A percentile compares a stretch with the other conserved stretches of the same genome.
These are phyloP conservation scores for Betula pendula DNA, from an alignment of 306 rosid genomes.

Conservation along the genomic window DNA sequence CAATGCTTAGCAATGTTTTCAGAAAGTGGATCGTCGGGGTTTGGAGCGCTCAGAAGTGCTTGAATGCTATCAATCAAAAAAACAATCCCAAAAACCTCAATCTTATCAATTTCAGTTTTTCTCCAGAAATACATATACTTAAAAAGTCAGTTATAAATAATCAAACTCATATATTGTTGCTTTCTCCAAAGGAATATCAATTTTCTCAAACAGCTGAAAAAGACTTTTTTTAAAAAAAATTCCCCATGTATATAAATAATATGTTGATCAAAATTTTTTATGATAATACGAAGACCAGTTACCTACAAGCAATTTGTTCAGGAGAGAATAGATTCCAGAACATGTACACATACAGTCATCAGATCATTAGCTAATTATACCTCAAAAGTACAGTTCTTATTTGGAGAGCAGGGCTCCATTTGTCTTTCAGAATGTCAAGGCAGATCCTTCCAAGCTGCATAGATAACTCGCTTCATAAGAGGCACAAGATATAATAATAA, in stretches of 20 bases:
- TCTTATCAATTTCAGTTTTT: not conserved
- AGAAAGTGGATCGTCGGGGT: constrained; percentile 96
- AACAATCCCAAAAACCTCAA: not conserved
- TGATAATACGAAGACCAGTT: not conserved
- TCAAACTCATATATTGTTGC: not conserved
- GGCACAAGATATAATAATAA: constrained; percentile 6
- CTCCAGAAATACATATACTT: not conserved
- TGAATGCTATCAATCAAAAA: constrained; percentile 56
- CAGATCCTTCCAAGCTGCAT: constrained; percentile 89
- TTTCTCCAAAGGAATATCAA: not conserved
- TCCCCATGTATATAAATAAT: not conserved
- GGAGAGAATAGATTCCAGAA: constrained; percentile 4
- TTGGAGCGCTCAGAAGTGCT: constrained; percentile 97
- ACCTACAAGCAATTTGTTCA: constrained; percentile 11
- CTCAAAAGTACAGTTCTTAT: constrained; percentile 92
- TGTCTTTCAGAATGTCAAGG: constrained; percentile 90
- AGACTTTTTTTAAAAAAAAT: not conserved
- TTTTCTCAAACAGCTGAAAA: not conserved
- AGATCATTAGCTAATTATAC: constrained; percentile 35
- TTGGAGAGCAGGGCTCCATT: constrained; percentile 93
- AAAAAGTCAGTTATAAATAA: not conserved
- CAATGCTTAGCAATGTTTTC: constrained; percentile 98
- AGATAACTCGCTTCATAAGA: constrained; percentile 14
- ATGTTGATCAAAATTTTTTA: not conserved
- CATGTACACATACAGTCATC: not conserved